A percentile compares a stretch with the other conserved stretches of the same genome.
Evolutionary conservation across 345 rosid genomes (phyloP).

Genomic region (Hevea brasiliensis): DNA sequence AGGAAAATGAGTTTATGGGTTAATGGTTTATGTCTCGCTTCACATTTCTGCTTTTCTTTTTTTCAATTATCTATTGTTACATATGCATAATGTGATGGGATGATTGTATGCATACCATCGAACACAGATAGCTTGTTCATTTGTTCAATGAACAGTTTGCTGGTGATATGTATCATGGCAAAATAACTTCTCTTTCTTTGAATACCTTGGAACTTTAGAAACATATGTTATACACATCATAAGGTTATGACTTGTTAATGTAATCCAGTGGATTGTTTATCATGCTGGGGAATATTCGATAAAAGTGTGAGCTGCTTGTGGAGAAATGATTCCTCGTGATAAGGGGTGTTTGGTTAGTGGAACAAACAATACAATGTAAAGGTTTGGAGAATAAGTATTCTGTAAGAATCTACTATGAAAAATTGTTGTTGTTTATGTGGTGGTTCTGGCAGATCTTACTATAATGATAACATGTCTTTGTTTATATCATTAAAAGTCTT

Average conservation of each 20-base stretch:
- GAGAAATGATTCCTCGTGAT: conserved; percentile 3
- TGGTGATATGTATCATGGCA: too few relatives aligned
- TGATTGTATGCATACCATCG: too few relatives aligned
- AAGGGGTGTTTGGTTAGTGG: neutral
- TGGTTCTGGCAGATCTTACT: neutral
- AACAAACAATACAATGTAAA: neutral
- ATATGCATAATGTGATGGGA: neutral
- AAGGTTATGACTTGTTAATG: neutral
- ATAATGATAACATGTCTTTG: neutral
- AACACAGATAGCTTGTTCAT: too few relatives aligned
- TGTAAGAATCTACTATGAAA: neutral
- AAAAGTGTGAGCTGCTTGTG: neutral
- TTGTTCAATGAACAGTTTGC: too few relatives aligned
- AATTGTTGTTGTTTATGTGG: neutral
- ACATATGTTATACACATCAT: neutral
- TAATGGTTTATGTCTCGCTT: neutral
- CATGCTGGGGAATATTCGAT: neutral
- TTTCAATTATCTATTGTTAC: neutral
- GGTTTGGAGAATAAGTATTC: neutral
- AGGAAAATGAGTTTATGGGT: neutral
- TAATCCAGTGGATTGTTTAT: neutral
- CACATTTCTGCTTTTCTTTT: neutral
- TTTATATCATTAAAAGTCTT: neutral
- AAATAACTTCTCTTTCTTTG: neutral
- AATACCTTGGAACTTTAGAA: neutral